Percentiles rank a stretch among this genome's conserved stretches.
phyloP scores from a whole-genome alignment of 2,329 filamentous ascomycete genomes.

The Plectosphaerella cucumerina region DNA sequence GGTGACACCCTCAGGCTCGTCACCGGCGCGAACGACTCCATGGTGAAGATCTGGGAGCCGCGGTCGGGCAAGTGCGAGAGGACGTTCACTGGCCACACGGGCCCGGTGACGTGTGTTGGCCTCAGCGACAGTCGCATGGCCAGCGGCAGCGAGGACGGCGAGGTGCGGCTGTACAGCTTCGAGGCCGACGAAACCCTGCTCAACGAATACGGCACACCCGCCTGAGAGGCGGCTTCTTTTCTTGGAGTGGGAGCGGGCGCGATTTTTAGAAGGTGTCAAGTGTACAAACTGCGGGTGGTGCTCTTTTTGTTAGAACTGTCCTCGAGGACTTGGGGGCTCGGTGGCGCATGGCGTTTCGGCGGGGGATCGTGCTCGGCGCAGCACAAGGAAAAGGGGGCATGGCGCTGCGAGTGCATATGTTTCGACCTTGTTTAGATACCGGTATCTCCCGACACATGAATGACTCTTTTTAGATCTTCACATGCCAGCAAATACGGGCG shows the following conservation, averaged over 20 bases:
- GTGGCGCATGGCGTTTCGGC: not conserved
- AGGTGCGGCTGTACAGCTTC: constrained; percentile 82
- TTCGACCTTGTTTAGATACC: constrained; percentile 1
- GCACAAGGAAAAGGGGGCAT: not conserved
- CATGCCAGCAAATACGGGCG: not conserved
- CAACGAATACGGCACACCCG: constrained; percentile 47
- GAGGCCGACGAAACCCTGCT: constrained; percentile 42
- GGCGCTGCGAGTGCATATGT: not conserved
- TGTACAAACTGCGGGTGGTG: not conserved
- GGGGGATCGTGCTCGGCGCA: not conserved
- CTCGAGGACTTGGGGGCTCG: constrained; percentile 4
- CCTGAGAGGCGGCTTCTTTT: constrained; percentile 20
- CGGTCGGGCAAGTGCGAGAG: constrained; percentile 86
- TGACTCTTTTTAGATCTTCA: not conserved
- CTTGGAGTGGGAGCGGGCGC: too few relatives aligned
- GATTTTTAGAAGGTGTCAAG: not conserved
- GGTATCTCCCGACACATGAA: not conserved
- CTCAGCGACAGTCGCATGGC: constrained; percentile 86
- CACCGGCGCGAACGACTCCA: constrained; percentile 85
- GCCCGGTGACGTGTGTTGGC: constrained; percentile 88
- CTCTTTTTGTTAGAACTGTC: constrained; percentile 6
- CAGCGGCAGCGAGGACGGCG: constrained; percentile 89
- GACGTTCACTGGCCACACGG: constrained; percentile 86
- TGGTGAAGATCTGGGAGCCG: constrained; percentile 93
- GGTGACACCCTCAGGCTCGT: constrained; percentile 87